Percentiles rank a stretch among this genome's conserved stretches.
phyloP scores from a whole-genome alignment of 441 rosid species.

The Raphanus hybrid region DNA sequence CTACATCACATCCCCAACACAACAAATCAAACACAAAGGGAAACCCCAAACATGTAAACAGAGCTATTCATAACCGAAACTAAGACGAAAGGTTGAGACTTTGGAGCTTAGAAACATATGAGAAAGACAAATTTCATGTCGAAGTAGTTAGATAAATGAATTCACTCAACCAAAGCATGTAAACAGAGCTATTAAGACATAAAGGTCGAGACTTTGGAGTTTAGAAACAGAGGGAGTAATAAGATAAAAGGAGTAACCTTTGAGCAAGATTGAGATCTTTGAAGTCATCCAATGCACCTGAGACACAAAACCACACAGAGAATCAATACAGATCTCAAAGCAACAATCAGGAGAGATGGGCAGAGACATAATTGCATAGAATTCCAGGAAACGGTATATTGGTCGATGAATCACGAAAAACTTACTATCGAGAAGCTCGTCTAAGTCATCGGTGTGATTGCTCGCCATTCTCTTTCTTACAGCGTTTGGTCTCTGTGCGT shows the following conservation, averaged over 20 bases:
- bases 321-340: slow-evolving; percentile 12
- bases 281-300: slow-evolving; percentile 98
- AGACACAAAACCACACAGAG: slow-evolving; percentile 29
- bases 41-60: neutral
- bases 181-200: neutral
- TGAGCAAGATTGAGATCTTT: slow-evolving; percentile 75
- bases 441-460: slow-evolving; percentile 74
- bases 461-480: slow-evolving; percentile 49
- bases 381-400: neutral
- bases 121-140: neutral
- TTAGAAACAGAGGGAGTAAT: neutral
- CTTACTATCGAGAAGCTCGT: slow-evolving; percentile 91
- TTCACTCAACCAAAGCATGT: no score
- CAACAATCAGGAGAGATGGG: slow-evolving; percentile 12
- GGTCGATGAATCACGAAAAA: slow-evolving; percentile 10
- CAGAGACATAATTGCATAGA: neutral
- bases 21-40: no score
- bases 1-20: slow-evolving; percentile 15
- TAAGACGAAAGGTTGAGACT: no score
- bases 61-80: neutral
- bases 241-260: slow-evolving; percentile 44
- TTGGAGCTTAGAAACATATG: no score
- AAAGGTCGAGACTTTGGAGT: slow-evolving; percentile 13
- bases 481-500: neutral
- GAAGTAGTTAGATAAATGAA: no score